Percentiles rank a stretch among this genome's conserved stretches.
Conservation (phyloP, 768 basidiomycete genomes). For the Hericium alpestre region DNA sequence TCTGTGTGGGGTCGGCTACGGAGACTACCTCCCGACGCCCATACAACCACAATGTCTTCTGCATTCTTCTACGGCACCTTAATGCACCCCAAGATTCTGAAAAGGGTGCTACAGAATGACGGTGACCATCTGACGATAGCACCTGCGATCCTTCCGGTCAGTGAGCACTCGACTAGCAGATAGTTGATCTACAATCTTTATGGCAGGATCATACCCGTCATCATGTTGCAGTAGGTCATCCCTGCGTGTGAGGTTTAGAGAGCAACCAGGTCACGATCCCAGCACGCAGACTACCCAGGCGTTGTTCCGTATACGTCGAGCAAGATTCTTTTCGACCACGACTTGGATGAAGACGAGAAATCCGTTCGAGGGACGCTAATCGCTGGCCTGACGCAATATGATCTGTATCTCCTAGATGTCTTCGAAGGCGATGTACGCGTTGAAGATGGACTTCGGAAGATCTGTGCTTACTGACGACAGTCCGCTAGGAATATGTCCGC, state of each 20-base stretch:
- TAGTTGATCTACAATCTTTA: neutral
- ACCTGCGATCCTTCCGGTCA: conserved; percentile 65
- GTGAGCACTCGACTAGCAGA: conserved; percentile 12
- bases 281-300: conserved; percentile 77
- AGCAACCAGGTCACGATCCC: neutral
- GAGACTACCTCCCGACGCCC: too few relatives aligned
- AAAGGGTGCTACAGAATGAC: conserved; percentile 61
- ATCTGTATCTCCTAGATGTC: conserved; percentile 59
- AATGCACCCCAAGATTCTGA: conserved; percentile 77
- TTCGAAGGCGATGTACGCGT: conserved; percentile 72
- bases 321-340: conserved; percentile 22
- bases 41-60: conserved; percentile 19
- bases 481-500: conserved; percentile 60
- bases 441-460: neutral
- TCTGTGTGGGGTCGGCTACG: too few relatives aligned
- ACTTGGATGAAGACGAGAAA: conserved; percentile 49
- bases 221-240: conserved; percentile 47
- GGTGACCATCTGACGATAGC: conserved; percentile 55
- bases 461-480: neutral
- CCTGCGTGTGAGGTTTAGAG: neutral
- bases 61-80: conserved; percentile 89
- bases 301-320: conserved; percentile 53
- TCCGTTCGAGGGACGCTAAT: conserved; percentile 76
- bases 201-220: conserved; percentile 71
- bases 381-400: conserved; percentile 50